Conservation (phyloP, 2,329 filamentous ascomycete genomes). For the Claviceps sp. region DNA sequence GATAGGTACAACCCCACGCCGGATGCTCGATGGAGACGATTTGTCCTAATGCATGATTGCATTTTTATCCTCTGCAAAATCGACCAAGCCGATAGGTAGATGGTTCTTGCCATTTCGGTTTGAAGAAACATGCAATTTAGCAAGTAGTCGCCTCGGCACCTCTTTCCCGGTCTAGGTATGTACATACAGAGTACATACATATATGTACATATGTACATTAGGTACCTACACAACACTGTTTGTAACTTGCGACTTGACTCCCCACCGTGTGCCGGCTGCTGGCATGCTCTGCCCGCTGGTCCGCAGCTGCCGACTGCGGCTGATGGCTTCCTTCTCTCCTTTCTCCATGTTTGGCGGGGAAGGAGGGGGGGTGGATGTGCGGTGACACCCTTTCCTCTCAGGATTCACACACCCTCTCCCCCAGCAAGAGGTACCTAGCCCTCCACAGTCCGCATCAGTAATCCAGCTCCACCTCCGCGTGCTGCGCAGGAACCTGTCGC, state of each 20-base stretch:
- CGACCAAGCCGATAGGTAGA: not conserved
- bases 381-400: not conserved
- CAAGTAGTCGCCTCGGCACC: not conserved
- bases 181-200: no score
- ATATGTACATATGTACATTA: no score
- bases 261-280: not conserved
- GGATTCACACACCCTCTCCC: not conserved
- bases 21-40: no score
- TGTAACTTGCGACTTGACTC: not conserved
- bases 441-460: not conserved
- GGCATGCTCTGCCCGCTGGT: not conserved
- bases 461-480: not conserved
- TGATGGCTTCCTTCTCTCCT: not conserved
- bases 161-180: not conserved
- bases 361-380: not conserved
- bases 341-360: not conserved
- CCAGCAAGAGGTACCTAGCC: not conserved
- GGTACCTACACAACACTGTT: not conserved
- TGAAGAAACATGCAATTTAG: no score
- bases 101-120: not conserved
- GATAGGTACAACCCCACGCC: no score
- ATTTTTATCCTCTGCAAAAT: not conserved
- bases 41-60: not conserved
- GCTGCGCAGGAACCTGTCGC: conserved; percentile 9
- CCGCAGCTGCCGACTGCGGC: not conserved